phyloP scores from a whole-genome alignment of 2,329 filamentous ascomycete species.

The Phialophora expanda region DNA sequence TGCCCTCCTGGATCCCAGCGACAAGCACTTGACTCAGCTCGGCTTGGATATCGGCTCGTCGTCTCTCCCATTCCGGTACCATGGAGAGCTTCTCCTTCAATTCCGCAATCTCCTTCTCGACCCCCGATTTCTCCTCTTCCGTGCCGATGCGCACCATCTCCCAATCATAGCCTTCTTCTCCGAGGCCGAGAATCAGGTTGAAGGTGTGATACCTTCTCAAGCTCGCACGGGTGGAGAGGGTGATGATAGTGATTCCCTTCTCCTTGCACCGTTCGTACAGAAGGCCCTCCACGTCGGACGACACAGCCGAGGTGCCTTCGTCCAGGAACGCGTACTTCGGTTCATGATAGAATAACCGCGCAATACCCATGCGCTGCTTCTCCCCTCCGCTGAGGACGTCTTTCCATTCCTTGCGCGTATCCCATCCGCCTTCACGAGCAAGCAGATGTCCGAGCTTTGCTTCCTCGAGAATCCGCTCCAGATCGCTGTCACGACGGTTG shows the following conservation, averaged over 20 bases:
- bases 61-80: constrained; percentile 81
- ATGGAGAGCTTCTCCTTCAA: constrained; percentile 77
- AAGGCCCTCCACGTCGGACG: constrained; percentile 89
- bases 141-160: constrained; percentile 93
- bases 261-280: constrained; percentile 93
- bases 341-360: constrained; percentile 90
- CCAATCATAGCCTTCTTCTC: constrained; percentile 83
- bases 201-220: constrained; percentile 95
- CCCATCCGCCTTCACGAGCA: constrained; percentile 92
- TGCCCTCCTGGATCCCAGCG: constrained; percentile 23
- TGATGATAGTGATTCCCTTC: constrained; percentile 92
- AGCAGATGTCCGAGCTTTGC: constrained; percentile 87
- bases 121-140: constrained; percentile 86
- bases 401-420: constrained; percentile 97
- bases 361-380: constrained; percentile 94
- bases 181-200: constrained; percentile 82
- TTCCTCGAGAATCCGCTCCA: constrained; percentile 78
- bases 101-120: constrained; percentile 88
- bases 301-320: constrained; percentile 93
- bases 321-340: constrained; percentile 93
- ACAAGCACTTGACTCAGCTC: constrained; percentile 74
- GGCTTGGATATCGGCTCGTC: constrained; percentile 78
- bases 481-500: constrained; percentile 75
- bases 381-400: constrained; percentile 96
- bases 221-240: constrained; percentile 90